These are phyloP conservation scores for Ophiocordyceps sinensis DNA, from an alignment of 2,329 filamentous ascomycete genomes.

Conservation along the genomic window DNA sequence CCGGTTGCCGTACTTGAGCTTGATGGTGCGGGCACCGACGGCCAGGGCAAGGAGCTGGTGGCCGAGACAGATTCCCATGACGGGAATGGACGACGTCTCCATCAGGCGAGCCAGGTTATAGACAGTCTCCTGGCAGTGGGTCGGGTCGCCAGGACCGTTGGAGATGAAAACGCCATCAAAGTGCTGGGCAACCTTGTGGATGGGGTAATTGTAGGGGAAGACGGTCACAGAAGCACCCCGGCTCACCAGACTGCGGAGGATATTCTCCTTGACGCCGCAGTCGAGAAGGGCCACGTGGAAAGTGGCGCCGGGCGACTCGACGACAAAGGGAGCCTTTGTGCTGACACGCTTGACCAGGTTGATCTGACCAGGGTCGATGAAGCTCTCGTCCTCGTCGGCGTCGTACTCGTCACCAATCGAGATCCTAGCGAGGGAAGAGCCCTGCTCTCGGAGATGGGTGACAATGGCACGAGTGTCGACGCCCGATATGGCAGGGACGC, in stretches of 20 bases:
- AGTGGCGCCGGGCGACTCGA: constrained; percentile 68
- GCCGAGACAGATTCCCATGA: constrained; percentile 96
- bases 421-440: constrained; percentile 89
- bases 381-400: constrained; percentile 93
- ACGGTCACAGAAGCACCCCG: constrained; percentile 86
- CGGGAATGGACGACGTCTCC: constrained; percentile 76
- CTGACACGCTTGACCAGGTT: constrained; percentile 93
- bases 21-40: constrained; percentile 76
- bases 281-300: constrained; percentile 91
- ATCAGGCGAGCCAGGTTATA: constrained; percentile 87
- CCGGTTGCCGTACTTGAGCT: constrained; percentile 98
- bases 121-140: constrained; percentile 87
- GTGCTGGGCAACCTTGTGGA: constrained; percentile 95
- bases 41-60: constrained; percentile 92
- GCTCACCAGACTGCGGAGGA: constrained; percentile 82
- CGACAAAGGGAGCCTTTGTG: constrained; percentile 96
- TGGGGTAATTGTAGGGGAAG: constrained; percentile 93
- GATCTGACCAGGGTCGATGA: constrained; percentile 87
- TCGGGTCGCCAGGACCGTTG: constrained; percentile 95
- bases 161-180: constrained; percentile 99
- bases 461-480: constrained; percentile 96
- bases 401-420: constrained; percentile 96
- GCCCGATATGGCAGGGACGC: constrained; percentile 88
- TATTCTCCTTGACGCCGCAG: constrained; percentile 99
- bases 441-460: constrained; percentile 88